Evolutionary conservation across 2,329 filamentous ascomycete genomes (phyloP), one percentile per base, ranked within the genome.

Genomic region (Teratosphaeria viscida): DNA sequence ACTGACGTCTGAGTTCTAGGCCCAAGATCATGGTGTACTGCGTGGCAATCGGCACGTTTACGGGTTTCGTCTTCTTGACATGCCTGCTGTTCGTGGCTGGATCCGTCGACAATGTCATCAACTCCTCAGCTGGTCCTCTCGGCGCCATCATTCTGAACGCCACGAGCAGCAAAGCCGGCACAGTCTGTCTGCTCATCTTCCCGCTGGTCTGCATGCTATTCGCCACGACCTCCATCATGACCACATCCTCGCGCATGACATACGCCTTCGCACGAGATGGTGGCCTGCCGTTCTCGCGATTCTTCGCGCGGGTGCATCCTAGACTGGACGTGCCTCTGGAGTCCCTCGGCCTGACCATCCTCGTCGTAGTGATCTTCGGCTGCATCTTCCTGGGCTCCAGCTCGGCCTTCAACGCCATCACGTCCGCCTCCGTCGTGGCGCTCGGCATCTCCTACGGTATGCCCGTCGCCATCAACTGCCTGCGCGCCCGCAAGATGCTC

Each of bases 381-480:
- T 67, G 65, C 60, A 72, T 74, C 60, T 72, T 73, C 63, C 62
- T 74, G 19, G 72, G 72, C n/a, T 72, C 70, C 1, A 68, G 65
- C 34, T 68, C 66, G 56, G 72, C 72, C 1, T 73, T 74, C 68
- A 73, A 72, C 60, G 72, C 72, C 56, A 73, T 74, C 54, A 66
- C 68, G 54, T 69, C 68, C 35, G 72, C 72, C 23, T 87, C 85
- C 0, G 87, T 91, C 0, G 86, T 90, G 7, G 82, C 87, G 1
- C 78, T 92, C 0, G 84, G 86, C 6, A 75, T 91, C 5, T 86
- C 85, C 2, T 92, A 92, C 65, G 88, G 82, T 5, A 88, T 92
- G 47, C 89, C 88, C 0, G 82, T 89, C 54, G 78, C 81, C 0
- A 84, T 91, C 64, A 89, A 90, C 65, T 81, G 84, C 59, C 70